Base-by-base conservation (phyloP, 164 flowering plant species). In the Tetracentron sinense region DNA sequence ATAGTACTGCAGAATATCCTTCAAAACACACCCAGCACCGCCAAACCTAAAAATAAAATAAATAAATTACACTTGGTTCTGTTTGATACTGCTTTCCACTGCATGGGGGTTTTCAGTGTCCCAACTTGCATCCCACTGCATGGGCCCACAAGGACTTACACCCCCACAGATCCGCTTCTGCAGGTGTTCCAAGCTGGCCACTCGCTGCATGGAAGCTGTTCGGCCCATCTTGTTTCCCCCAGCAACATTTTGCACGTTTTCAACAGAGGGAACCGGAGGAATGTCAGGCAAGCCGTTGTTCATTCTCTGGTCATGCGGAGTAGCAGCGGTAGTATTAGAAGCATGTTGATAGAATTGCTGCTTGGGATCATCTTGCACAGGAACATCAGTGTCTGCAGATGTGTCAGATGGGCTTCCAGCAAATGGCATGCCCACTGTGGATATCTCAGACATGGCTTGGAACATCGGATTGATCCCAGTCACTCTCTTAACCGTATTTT, bases 111-210 rank as follows among this genome's bases (percentile, higher is more conserved):
- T n/a, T 68, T 75, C 78, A 6, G 70, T 48, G 44, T 65, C 67
- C 79, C 75, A 75, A 2, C 65, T 51, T 49, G 74, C 66, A 76
- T 73, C 63, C 82, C 82, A 62, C 63, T 74, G 62, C 65, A 72
- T 58, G 58, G 74, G 69, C 1, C 70, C 75, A 66, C 61, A 27
- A 4, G 81, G 50, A 61, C 66, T 72, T 44, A 56, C 48, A 14
- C 58, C 80, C 14, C 88, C 92, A 50, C 91, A 78, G 58, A 92
- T 86, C 49, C 85, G 85, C 69, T 92, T 88, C 78, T 89, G 96
- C 74, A 92, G 72, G 74, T 85, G 93, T 66, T 89, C 95, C 81
- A 92, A 83, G 81, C 98, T 92, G 50, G 96, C 92, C 46, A 88
- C 96, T 61, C 96, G 76, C 66, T 83, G 98, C 88, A 89, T 68